Percentiles rank a stretch among this genome's conserved stretches.
These are phyloP conservation scores for Cryptosporidium sp. DNA, from an alignment of 169 alveolate genomes.

Conservation along the genomic window DNA sequence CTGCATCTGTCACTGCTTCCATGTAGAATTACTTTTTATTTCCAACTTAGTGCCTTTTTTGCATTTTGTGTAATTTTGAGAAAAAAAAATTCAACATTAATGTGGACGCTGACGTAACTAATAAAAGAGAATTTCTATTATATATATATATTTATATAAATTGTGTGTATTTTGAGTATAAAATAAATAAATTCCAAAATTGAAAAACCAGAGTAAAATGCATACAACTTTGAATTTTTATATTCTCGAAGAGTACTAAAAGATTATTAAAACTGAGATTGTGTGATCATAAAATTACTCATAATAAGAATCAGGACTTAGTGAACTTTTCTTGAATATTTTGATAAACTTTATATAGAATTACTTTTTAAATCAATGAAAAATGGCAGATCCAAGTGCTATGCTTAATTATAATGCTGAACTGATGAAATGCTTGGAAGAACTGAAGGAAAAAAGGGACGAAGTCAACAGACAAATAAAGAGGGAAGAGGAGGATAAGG, in stretches of 20 bases:
- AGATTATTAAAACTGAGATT: not conserved
- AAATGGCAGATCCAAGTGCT: slow-evolving; percentile 75
- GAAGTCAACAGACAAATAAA: slow-evolving; percentile 87
- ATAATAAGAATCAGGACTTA: not conserved
- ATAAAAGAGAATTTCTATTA: not conserved
- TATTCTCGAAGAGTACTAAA: not conserved
- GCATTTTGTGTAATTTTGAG: not conserved
- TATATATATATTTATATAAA: not conserved
- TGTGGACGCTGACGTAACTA: slow-evolving; percentile 72
- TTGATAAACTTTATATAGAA: slow-evolving; percentile 45
- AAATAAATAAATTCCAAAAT: not conserved
- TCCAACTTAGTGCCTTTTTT: not conserved
- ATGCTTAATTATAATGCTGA: slow-evolving; percentile 90
- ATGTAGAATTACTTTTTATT: not conserved
- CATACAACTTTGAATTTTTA: not conserved
- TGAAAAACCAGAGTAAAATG: not conserved
- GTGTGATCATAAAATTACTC: not conserved
- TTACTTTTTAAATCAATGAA: slow-evolving; percentile 33
- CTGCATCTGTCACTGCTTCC: not conserved
- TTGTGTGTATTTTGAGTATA: not conserved
- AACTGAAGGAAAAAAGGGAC: slow-evolving; percentile 89
- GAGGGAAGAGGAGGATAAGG: slow-evolving; percentile 89
- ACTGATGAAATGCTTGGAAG: slow-evolving; percentile 90
- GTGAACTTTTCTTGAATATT: not conserved
- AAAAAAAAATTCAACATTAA: not conserved